Percentiles rank a stretch among this genome's conserved stretches.
Evolutionary conservation across 2,329 filamentous ascomycete species (phyloP).

Genomic region (Paraconiothyrium sp.): DNA sequence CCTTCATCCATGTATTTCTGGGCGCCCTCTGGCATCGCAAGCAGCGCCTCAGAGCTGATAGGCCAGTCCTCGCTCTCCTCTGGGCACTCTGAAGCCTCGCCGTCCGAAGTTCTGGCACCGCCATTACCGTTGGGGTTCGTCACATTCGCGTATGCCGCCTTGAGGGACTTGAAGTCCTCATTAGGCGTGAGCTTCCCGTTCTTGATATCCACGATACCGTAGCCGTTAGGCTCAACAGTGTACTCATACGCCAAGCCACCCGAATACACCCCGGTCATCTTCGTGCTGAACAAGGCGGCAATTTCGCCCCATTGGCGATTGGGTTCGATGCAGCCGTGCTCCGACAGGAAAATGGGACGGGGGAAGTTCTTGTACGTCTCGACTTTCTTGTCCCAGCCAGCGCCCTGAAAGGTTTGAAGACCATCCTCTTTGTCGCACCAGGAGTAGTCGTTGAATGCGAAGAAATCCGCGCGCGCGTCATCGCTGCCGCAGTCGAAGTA

Average conservation of each 20-base stretch:
- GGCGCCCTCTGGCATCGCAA: constrained; percentile 65
- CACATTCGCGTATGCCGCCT: constrained; percentile 60
- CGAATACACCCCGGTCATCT: constrained; percentile 93
- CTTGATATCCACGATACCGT: constrained; percentile 77
- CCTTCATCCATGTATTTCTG: constrained; percentile 65
- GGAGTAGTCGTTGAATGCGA: constrained; percentile 89
- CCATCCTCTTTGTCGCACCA: constrained; percentile 68
- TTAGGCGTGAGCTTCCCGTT: constrained; percentile 66
- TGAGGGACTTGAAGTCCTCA: constrained; percentile 69
- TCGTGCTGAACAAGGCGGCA: constrained; percentile 75
- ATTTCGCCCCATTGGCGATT: constrained; percentile 84
- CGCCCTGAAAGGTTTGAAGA: constrained; percentile 62
- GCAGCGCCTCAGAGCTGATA: constrained; percentile 61
- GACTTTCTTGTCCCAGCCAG: constrained; percentile 74
- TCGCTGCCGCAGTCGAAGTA: constrained; percentile 95
- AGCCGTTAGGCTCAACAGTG: constrained; percentile 71
- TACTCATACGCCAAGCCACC: constrained; percentile 98
- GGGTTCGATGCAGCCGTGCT: constrained; percentile 90
- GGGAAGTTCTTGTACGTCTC: constrained; percentile 48
- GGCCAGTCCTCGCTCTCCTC: constrained; percentile 64
- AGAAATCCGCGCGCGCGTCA: constrained; percentile 86
- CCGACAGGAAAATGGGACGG: constrained; percentile 79
- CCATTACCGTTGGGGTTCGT: constrained; percentile 65
- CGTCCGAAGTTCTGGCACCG: constrained; percentile 62
- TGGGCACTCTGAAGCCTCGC: constrained; percentile 65